Evolutionary conservation across 2,329 filamentous ascomycete genomes (phyloP).

Genomic region (Penicillium hordei): DNA sequence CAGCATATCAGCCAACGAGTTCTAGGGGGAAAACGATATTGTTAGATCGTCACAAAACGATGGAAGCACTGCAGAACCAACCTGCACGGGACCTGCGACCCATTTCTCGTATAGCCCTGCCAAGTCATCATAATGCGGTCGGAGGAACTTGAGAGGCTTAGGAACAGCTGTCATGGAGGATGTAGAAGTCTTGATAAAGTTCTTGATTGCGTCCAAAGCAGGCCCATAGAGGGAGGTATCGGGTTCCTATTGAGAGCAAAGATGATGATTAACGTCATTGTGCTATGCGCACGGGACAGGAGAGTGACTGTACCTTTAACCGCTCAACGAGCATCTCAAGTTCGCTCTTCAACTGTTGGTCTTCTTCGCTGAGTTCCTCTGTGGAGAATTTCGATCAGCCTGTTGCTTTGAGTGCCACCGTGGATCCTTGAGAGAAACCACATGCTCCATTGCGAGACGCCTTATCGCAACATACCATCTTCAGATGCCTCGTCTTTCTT

Average conservation of each 20-base stretch:
- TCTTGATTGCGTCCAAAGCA: slow-evolving; percentile 93
- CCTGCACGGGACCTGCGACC: slow-evolving; percentile 81
- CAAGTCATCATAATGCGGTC: slow-evolving; percentile 91
- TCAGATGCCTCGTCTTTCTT: slow-evolving; percentile 69
- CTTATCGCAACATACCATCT: slow-evolving; percentile 50
- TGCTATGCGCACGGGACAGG: slow-evolving; percentile 6
- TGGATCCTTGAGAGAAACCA: slow-evolving; percentile 8
- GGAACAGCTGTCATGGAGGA: slow-evolving; percentile 99
- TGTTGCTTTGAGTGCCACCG: slow-evolving; percentile 29
- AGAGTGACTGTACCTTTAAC: slow-evolving; percentile 64
- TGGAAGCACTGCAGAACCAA: slow-evolving; percentile 38
- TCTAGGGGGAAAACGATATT: slow-evolving; percentile 37
- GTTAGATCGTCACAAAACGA: slow-evolving; percentile 11
- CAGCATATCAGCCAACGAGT: slow-evolving; percentile 85
- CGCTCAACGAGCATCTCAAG: slow-evolving; percentile 97
- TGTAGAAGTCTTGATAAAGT: slow-evolving; percentile 97
- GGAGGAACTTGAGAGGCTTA: slow-evolving; percentile 95
- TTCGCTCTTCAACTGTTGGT: slow-evolving; percentile 96
- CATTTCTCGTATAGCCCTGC: slow-evolving; percentile 87
- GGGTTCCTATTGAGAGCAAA: slow-evolving; percentile 62
- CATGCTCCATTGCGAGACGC: slow-evolving; percentile 11
- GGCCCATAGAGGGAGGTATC: slow-evolving; percentile 86
- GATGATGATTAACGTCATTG: slow-evolving; percentile 30
- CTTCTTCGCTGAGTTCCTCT: slow-evolving; percentile 96
- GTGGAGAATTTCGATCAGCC: slow-evolving; percentile 41